Conservation (phyloP, 225 moss, liverwort and hornwort species). For the Thuidium tamariscinum region DNA sequence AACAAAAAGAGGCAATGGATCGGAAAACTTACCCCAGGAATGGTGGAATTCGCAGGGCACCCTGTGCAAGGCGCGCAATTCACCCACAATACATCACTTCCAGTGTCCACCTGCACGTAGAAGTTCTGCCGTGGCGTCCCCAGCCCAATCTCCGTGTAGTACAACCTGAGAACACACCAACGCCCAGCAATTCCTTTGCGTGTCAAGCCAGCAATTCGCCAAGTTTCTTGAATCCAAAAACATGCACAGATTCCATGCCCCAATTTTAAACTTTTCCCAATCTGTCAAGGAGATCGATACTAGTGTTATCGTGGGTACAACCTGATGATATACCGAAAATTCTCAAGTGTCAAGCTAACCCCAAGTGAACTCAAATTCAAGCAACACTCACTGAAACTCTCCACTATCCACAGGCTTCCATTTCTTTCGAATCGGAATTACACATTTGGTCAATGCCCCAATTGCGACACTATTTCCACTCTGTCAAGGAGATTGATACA, state of each 20-base stretch:
- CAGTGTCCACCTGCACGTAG: slow-evolving; percentile 72
- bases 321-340: background rate
- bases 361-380: background rate
- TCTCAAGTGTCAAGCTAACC: background rate
- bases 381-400: background rate
- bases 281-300: background rate
- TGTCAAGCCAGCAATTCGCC: background rate
- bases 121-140: slow-evolving; percentile 86
- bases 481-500: background rate
- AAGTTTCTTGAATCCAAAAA: background rate
- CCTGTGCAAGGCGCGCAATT: slow-evolving; percentile 46
- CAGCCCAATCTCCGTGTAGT: slow-evolving; percentile 45
- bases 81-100: slow-evolving; percentile 68
- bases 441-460: background rate
- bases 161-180: slow-evolving; percentile 35
- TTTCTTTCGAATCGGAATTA: background rate
- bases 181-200: background rate
- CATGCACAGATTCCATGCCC: background rate
- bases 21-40: slow-evolving; percentile 4
- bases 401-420: background rate
- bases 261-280: background rate
- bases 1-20: background rate
- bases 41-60: slow-evolving; percentile 23
- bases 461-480: background rate
- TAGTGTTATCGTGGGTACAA: too few species aligned